A percentile compares a stretch with the other conserved stretches of the same genome.
phyloP scores from a whole-genome alignment of 805 yeast species.

The Grigorovia transvaalensis region DNA sequence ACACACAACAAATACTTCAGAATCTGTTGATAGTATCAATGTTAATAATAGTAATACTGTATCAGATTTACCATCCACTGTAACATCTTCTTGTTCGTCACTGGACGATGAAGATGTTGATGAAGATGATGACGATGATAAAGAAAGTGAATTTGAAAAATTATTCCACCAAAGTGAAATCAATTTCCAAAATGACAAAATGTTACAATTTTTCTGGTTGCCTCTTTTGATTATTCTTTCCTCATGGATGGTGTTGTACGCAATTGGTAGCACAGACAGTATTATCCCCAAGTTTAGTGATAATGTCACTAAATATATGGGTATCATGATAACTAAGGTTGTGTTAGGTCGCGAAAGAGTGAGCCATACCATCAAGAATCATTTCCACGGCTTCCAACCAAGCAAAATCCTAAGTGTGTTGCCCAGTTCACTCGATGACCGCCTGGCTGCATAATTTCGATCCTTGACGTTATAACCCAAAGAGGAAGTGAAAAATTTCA shows the following conservation, averaged over 20 bases:
- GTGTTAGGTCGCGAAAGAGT: conserved; percentile 45
- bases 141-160: background rate
- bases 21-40: conserved; percentile 1
- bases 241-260: conserved; percentile 34
- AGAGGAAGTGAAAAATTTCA: background rate
- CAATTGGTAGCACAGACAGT: conserved; percentile 29
- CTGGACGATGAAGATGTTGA: conserved; percentile 21
- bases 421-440: background rate
- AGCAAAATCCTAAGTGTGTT: conserved; percentile 10
- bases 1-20: background rate
- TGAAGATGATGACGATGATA: conserved; percentile 7
- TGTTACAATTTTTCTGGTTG: conserved; percentile 85
- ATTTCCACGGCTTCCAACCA: conserved; percentile 20
- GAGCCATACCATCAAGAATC: conserved; percentile 32
- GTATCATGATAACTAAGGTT: conserved; percentile 37
- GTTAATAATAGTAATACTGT: conserved; percentile 12
- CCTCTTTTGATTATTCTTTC: conserved; percentile 58
- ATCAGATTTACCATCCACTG: background rate
- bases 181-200: conserved; percentile 55
- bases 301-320: conserved; percentile 30
- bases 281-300: conserved; percentile 22
- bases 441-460: background rate
- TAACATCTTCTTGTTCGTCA: background rate
- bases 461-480: background rate
- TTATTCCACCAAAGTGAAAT: conserved; percentile 25